phyloP scores from a whole-genome alignment of 176 grass and related monocot genomes.

The Bolboschoenus planiculmis region DNA sequence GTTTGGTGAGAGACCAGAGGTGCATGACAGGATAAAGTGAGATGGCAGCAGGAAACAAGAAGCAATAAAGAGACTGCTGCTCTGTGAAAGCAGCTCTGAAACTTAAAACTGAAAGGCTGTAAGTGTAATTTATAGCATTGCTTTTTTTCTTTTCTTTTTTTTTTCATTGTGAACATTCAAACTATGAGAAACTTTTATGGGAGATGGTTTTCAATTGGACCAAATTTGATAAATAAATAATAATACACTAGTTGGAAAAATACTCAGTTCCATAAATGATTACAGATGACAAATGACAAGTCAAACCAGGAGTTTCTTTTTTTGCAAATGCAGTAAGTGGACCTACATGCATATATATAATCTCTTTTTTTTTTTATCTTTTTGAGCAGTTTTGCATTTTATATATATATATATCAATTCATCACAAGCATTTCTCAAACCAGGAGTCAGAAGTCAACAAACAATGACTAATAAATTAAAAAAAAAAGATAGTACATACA shows the following conservation, averaged over 20 bases:
- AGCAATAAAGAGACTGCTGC: not conserved
- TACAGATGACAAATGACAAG: not conserved
- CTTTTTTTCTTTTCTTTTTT: not conserved
- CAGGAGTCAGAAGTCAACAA: not conserved
- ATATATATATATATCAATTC: not conserved
- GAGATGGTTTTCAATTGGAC: not conserved
- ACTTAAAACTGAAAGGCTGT: not conserved
- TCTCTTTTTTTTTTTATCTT: not conserved
- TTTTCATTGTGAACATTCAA: not conserved
- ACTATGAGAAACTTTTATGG: not conserved
- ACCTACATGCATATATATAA: too few relatives aligned
- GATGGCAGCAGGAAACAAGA: not conserved
- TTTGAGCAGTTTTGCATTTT: not conserved
- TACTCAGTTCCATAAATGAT: not conserved
- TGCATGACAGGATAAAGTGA: not conserved
- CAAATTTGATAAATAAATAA: not conserved
- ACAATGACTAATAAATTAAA: not conserved
- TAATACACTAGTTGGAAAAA: too few relatives aligned
- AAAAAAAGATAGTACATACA: conserved; percentile 5
- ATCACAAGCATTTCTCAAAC: conserved; percentile 4
- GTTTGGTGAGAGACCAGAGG: not conserved
- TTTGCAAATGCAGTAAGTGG: too few relatives aligned
- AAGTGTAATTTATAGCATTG: not conserved
- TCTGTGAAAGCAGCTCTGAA: not conserved
- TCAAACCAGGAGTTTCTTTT: not conserved